Evolutionary conservation across 345 rosid genomes (phyloP), one percentile per base, ranked within the genome.

Genomic region (Euphorbia pulcherrima): DNA sequence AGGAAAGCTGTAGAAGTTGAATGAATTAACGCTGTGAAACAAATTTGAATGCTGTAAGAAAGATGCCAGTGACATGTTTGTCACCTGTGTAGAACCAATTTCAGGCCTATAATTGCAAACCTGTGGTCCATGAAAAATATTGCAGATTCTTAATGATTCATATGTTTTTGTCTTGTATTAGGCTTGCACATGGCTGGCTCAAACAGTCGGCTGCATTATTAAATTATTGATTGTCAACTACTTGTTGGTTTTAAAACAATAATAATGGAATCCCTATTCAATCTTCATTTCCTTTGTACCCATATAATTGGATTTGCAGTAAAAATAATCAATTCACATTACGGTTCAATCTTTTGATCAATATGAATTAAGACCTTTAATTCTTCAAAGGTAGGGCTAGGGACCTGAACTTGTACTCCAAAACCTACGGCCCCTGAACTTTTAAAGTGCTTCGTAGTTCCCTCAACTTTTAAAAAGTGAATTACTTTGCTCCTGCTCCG

Each of bases 11-110:
- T 11, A 14, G 50, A 44, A 1, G 5, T 10, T 28, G 40, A 58
- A 58, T 28, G 61, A 27, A 55, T 56, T 26, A 27, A 13, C 14
- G 7, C 26, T 10, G 9, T 8, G 35, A 44, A 14, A 10, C 50
- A 44, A 28, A 30, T 1, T 18, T 58, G 17, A 28, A 55, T 55
- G 20, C 27, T 58, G 23, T 58, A 33, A 58, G 23, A 16, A 56
- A 63, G 62, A 20, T 28, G 48, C 47, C 65, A 59, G 24, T 30
- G 57, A 56, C 64, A 64, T 28, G 75, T 64, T 65, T 33, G 50
- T 35, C 47, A 23, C 39, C 7, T 14, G 52, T 44, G 50, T 16
- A 8, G 16, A 44, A 12, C 12, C 50, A 44, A 44, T 16, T 12
- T 44, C 17, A 44, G 12, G 17, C 50, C 17, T 44, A 44, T 44